Evolutionary conservation across 2,329 filamentous ascomycete species (phyloP), one percentile per base, ranked within the genome.

Genomic region (Ascocoryne sarcoides): DNA sequence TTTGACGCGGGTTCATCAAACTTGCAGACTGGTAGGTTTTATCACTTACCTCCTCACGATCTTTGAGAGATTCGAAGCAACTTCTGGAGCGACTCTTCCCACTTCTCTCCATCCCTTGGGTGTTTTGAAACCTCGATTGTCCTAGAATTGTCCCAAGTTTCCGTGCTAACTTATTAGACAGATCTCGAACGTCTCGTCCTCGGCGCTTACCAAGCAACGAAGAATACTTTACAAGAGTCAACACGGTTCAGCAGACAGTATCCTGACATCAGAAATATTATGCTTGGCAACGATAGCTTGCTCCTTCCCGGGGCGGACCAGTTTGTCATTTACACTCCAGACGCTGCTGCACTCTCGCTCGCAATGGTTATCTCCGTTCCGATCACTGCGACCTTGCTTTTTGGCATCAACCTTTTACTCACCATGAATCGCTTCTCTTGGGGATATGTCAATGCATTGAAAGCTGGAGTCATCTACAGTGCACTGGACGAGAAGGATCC

Each of bases 111-210:
- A n/a, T n/a, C n/a, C n/a, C n/a, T n/a, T n/a, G n/a, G n/a, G n/a
- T n/a, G n/a, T n/a, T n/a, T n/a, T n/a, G n/a, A n/a, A n/a, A n/a
- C n/a, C n/a, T n/a, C n/a, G n/a, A n/a, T n/a, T n/a, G n/a, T n/a
- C n/a, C n/a, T n/a, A n/a, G n/a, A n/a, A n/a, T n/a, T n/a, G n/a
- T n/a, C n/a, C n/a, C n/a, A n/a, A n/a, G n/a, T n/a, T n/a, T n/a
- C n/a, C n/a, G n/a, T n/a, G n/a, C n/a, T n/a, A n/a, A n/a, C n/a
- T n/a, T n/a, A n/a, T n/a, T 4, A 32, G 3, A 17, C 30, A 3
- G 57, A 60, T 33, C 43, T 60, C n/a, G 40, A 50, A 42, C 54
- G 56, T 12, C 48, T 60, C 8, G 46, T 54, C 9, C 42, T 53
- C 10, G 52, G 50, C 1, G 50, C 55, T 1, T 60, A 55, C 36